Evolutionary conservation across 2,329 filamentous ascomycete species (phyloP), one percentile per base, ranked within the genome.

Genomic region (Sporothrix brunneoviolacea): DNA sequence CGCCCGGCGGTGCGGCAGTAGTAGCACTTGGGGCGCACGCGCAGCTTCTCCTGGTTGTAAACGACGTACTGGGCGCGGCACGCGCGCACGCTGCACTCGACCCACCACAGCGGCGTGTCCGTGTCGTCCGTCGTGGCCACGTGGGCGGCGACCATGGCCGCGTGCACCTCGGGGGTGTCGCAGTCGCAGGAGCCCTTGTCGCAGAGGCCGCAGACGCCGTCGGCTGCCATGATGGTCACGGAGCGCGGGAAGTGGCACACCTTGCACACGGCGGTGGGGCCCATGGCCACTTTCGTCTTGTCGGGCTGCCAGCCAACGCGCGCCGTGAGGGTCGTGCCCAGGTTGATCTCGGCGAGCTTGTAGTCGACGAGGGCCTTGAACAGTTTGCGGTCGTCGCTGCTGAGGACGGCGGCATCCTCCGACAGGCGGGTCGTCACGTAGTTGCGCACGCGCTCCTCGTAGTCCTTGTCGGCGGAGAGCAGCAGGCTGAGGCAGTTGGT

Each of bases 31-130:
- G 74, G 57, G 1, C 68, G 69, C 2, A 73, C 68, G 0, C 62
- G 65, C n/a, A 76, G 63, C 1, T 57, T 55, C 3, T 65, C 59
- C 3, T 65, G 57, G 37, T 71, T 66, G 57, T 77, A 77, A 4
- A 76, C 69, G 24, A 76, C 68, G 55, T 77, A 78, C 58, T 76
- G 73, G 2, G 67, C 71, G 10, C 72, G 66, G 58, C 74, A 77
- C 8, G 59, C 58, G 1, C 42, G 50, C n/a, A 65, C 60, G 33
- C 54, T 61, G 56, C 75, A 78, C 58, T 77, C 74, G 1, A 74
- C 70, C 74, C 74, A 77, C 15, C 64, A 62, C 0, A 61, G 65
- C 4, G 58, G 55, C 0, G 68, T 70, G 8, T 52, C 47, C 36
- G 64, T 59, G 33, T 56, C 58, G 49, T 70, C 63, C 0, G 61